Percentiles rank a stretch among this genome's conserved stretches.
These are phyloP conservation scores for Chaetomiaceae sp. DNA, from an alignment of 2,329 filamentous ascomycete genomes.

Conservation along the genomic window DNA sequence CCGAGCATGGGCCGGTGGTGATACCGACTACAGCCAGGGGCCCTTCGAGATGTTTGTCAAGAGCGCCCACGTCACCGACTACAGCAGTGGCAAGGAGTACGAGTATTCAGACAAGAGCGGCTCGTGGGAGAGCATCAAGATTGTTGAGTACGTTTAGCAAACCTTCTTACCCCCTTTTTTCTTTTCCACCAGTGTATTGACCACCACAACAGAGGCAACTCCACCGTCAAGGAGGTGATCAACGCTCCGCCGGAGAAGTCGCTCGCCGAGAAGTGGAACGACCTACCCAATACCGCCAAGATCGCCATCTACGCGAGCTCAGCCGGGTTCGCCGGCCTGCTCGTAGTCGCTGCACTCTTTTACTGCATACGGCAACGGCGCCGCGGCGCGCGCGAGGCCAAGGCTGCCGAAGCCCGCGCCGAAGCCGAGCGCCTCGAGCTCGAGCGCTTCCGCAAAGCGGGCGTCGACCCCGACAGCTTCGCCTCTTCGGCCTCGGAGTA, in stretches of 20 bases:
- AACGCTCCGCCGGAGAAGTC: conserved; percentile 37
- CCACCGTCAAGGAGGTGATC: conserved; percentile 47
- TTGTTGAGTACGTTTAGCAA: conserved; percentile 46
- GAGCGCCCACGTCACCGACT: conserved; percentile 52
- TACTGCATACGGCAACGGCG: conserved; percentile 55
- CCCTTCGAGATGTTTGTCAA: conserved; percentile 74
- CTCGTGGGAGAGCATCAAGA: conserved; percentile 59
- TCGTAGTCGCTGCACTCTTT: conserved; percentile 42
- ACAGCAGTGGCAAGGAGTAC: conserved; percentile 62
- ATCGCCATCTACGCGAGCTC: conserved; percentile 49
- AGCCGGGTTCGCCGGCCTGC: conserved; percentile 41
- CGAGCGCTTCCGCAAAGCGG: conserved; percentile 45
- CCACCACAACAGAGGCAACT: conserved; percentile 48
- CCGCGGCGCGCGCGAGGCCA: conserved; percentile 48
- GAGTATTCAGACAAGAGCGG: conserved; percentile 59
- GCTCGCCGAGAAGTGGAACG: conserved; percentile 50
- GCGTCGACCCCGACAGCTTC: conserved; percentile 47
- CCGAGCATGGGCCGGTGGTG: conserved; percentile 66
- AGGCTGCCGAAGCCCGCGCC: conserved; percentile 40
- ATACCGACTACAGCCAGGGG: conserved; percentile 59
- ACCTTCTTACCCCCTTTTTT: too few relatives aligned
- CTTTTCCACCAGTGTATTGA: not conserved
- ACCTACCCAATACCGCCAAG: conserved; percentile 47
- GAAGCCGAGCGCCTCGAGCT: conserved; percentile 49
- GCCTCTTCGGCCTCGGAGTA: conserved; percentile 36